Base-by-base conservation (phyloP, 148 eudicot species). In the Vaccinium darrowii region DNA sequence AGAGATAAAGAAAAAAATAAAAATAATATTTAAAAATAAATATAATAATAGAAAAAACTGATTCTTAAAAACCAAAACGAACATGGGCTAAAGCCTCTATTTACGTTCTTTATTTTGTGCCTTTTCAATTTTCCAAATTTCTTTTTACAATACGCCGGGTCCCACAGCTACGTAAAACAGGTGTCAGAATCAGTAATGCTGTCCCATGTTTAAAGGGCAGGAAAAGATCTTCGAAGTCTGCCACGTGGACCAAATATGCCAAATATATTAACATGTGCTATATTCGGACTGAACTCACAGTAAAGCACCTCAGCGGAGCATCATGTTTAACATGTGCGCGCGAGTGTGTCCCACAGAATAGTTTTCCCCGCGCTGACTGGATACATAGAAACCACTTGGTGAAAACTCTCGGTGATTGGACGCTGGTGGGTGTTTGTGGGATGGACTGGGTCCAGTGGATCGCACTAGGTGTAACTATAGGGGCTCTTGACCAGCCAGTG, bases 371-470 rank as follows among this genome's bases (percentile, higher is more conserved):
- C 60, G 0, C 60, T 56, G 21, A 56, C 7, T 14, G 63, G 23
- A 58, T 58, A 18, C 6, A 18, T n/a, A 54, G 58, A 56, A 56
- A 56, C 19, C 18, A 56, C 52, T 7, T 6, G 9, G 8, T n/a
- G n/a, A n/a, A n/a, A n/a, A n/a, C n/a, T 25, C 72, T 65, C 30
- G 72, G 72, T 65, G 72, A 65, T 65, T 65, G 72, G 72, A 65
- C 33, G 10, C 1, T 8, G 67, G 67, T 6, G 67, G 25, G n/a
- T 21, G 1, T 16, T 18, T 16, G 18, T 57, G 67, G 71, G 71
- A 65, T 8, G 14, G 72, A 65, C 4, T 27, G 15, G 15, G 72
- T 65, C 72, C 23, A 65, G 33, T 19, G 25, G 13, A 8, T 1
- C 13, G 69, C 69, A n/a, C 27, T 63, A 33, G 36, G 3, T 33